phyloP scores from a whole-genome alignment of 352 stramenopile species.

The Globisporangium megalacanthum region DNA sequence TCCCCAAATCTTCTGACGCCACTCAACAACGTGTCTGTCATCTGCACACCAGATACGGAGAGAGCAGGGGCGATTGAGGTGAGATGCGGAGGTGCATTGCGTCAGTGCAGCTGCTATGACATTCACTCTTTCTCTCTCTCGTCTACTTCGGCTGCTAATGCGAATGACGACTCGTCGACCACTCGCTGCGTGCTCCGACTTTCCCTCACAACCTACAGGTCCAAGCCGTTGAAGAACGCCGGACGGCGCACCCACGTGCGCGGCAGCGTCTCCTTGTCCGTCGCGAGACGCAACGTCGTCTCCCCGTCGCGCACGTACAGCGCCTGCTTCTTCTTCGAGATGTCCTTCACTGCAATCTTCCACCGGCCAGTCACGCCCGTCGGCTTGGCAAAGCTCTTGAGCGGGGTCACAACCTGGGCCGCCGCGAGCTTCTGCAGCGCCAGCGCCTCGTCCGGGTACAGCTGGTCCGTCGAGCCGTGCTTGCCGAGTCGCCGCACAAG shows the following conservation, averaged over 20 bases:
- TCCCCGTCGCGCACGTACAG: conserved; percentile 59
- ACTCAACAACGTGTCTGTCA: too few relatives aligned
- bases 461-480: conserved; percentile 74
- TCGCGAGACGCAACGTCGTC: conserved; percentile 57
- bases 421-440: conserved; percentile 62
- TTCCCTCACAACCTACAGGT: conserved; percentile 23
- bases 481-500: conserved; percentile 77
- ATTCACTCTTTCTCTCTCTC: too few relatives aligned
- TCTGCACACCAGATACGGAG: too few relatives aligned
- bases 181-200: too few relatives aligned
- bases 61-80: too few relatives aligned
- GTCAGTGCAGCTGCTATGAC: too few relatives aligned
- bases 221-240: conserved; percentile 65
- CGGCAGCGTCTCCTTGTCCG: conserved; percentile 67
- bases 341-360: conserved; percentile 80
- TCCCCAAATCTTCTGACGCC: too few relatives aligned
- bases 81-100: too few relatives aligned
- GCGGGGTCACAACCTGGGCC: conserved; percentile 66
- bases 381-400: conserved; percentile 78
- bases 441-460: conserved; percentile 74
- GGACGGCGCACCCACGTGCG: conserved; percentile 79
- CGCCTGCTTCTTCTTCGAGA: conserved; percentile 73
- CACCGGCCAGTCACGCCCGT: conserved; percentile 53
- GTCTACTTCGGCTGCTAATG: too few relatives aligned
- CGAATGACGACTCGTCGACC: too few relatives aligned